A percentile compares a stretch with the other conserved stretches of the same genome.
Evolutionary conservation across 2,329 filamentous ascomycete genomes (phyloP).

Genomic region (Sphaceloma murrayae): DNA sequence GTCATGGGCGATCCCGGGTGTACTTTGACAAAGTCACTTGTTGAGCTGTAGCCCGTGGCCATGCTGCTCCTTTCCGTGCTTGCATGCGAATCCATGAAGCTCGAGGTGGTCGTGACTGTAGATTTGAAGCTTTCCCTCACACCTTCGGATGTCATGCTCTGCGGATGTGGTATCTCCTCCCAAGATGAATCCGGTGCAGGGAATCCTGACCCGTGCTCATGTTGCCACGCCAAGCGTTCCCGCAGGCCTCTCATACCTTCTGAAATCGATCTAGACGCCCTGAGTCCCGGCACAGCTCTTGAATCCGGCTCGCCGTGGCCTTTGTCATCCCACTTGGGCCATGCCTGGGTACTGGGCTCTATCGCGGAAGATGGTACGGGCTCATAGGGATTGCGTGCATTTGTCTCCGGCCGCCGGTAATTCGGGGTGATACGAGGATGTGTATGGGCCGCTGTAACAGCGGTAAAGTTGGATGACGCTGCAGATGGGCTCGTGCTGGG

Average conservation of each 20-base stretch:
- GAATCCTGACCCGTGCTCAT: conserved; percentile 23
- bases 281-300: conserved; percentile 1
- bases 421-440: conserved; percentile 12
- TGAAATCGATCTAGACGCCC: conserved; percentile 30
- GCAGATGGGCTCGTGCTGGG: conserved; percentile 13
- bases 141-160: conserved; percentile 29
- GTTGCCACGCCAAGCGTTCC: conserved; percentile 30
- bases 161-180: conserved; percentile 28
- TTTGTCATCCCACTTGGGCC: not conserved
- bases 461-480: conserved; percentile 10
- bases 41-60: conserved; percentile 66
- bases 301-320: not conserved
- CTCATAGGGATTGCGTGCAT: conserved; percentile 1
- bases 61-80: conserved; percentile 78
- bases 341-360: not conserved
- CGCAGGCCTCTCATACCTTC: conserved; percentile 26
- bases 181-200: conserved; percentile 12
- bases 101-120: conserved; percentile 50
- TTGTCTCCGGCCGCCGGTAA: not conserved
- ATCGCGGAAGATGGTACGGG: conserved; percentile 7
- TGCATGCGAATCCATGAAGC: conserved; percentile 46
- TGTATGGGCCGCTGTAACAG: conserved; percentile 2
- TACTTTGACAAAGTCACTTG: conserved; percentile 58
- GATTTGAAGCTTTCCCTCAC: conserved; percentile 50
- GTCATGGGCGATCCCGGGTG: conserved; percentile 23